Conservation (phyloP, 1,139 yeast species). For the Saccharomycopsis phalli region DNA sequence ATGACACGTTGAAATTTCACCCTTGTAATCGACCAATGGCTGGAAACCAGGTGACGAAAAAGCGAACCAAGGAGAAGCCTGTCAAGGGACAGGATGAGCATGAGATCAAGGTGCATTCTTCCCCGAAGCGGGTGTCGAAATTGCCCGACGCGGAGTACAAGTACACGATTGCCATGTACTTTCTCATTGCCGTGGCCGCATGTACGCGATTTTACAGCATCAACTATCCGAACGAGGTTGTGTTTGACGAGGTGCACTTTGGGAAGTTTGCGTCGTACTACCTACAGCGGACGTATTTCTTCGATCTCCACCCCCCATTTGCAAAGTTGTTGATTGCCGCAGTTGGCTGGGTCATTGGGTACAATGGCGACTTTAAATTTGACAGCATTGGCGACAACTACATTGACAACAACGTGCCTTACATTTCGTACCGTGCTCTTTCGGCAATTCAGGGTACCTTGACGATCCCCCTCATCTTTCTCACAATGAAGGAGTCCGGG, state of each 20-base stretch:
- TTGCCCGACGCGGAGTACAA: slow-evolving; percentile 18
- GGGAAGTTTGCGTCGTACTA: slow-evolving; percentile 93
- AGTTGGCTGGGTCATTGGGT: slow-evolving; percentile 84
- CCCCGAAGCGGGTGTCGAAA: slow-evolving; percentile 1
- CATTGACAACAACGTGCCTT: slow-evolving; percentile 71
- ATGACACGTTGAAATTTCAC: not conserved
- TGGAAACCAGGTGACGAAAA: not conserved
- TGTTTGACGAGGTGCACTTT: slow-evolving; percentile 96
- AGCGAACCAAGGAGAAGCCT: not conserved
- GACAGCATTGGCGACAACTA: slow-evolving; percentile 86
- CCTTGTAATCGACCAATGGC: not conserved
- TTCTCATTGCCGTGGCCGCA: slow-evolving; percentile 59
- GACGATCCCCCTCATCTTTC: slow-evolving; percentile 75
- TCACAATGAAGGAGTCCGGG: slow-evolving; percentile 75
- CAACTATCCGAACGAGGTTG: slow-evolving; percentile 75
- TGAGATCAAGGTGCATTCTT: slow-evolving; percentile 5
- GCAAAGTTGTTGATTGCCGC: slow-evolving; percentile 88
- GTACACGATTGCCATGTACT: slow-evolving; percentile 36
- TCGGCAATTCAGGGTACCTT: slow-evolving; percentile 77
- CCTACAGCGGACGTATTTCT: slow-evolving; percentile 74
- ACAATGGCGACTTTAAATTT: slow-evolving; percentile 83
- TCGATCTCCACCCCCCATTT: slow-evolving; percentile 97
- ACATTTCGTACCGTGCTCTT: slow-evolving; percentile 73
- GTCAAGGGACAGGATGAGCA: slow-evolving; percentile 1
- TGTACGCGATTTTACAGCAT: slow-evolving; percentile 63